Evolutionary conservation across 805 yeast genomes (phyloP), one percentile per base, ranked within the genome.

Genomic region (Zygosaccharomyces siamensis): DNA sequence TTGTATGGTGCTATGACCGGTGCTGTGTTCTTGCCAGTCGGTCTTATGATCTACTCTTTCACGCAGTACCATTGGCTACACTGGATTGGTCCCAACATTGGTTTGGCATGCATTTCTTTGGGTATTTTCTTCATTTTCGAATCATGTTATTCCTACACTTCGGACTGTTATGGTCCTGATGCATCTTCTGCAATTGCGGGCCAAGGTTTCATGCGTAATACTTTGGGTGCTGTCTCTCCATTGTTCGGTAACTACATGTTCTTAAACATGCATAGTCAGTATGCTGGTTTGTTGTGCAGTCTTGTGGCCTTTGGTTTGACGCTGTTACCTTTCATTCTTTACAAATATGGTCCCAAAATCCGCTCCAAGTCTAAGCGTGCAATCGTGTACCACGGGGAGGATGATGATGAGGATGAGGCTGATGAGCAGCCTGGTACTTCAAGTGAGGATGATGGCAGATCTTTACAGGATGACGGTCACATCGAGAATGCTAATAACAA

Each of bases 181-280:
- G 43, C 43, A 16, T 39, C 43, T 20, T 39, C 43, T 11, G 43
- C 43, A 21, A 39, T 39, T 39, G 43, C 43, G 1, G 43, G 43
- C 4, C 43, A 39, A 27, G 33, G 43, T 39, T 39, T 26, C 33
- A 26, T 39, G 33, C 43, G 43, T 39, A 39, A 39, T 31, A 27
- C 32, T 14, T 16, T 39, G n/a, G 43, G 43, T 27, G 43, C 43
- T 12, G 43, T 39, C 3, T 26, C 43, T 5, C 43, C 43, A 24
- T 16, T 39, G 16, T 39, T 39, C 28, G 43, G 33, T 26, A 26
- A 26, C 21, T 31, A 39, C 24, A 23, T 39, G 31, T 39, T 39
- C 20, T 27, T 20, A 20, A 16, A 16, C 23, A 26, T 39, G 31
- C 43, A 39, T 14, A 39, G 24, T 27, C 32, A 39, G 14, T 39